Base-by-base conservation (phyloP, 441 rosid genomes). In the Geranium incanum region DNA sequence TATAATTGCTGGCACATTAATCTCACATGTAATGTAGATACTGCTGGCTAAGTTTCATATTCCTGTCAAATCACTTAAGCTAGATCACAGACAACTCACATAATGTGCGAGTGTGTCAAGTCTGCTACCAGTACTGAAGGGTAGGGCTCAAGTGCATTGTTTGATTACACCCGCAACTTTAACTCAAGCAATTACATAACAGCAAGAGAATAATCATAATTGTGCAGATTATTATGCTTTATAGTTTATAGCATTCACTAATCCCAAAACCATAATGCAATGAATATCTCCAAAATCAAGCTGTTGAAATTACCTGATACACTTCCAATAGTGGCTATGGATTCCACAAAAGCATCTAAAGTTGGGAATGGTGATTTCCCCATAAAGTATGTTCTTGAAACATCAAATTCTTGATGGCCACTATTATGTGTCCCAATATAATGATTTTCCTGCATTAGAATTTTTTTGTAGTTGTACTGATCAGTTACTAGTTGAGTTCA, bases 291-390 rank as follows among this genome's bases (percentile, higher is more conserved):
- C 9, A 33, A 19, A 68, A 78, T 21, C 75, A 62, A 41, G 70
- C 0, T 23, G 65, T 16, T 16, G 33, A 21, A 60, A 78, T 41
- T 67, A 95, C 97, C 99, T 83, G 96, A 74, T 75, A 79, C 82
- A 76, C 82, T 81, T 75, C 90, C 95, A 39, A 67, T 74, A 70
- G 97, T 84, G 41, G 94, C 94, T 45, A 89, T 79, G 7, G 87
- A 87, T 79, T 86, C 93, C 64, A 95, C 72, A 79, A 92, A 92
- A 66, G 84, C 82, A 83, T 95, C 99, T 84, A 95, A 75, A 55
- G 70, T 76, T n/a, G 93, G 95, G 80, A 90, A 92, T 8, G 94
- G 99, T 15, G 99, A 90, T 80, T 87, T 90, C 43, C 95, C 90
- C 75, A 48, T 83, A 4, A 75, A 72, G 77, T 76, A 87, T 1